These are phyloP conservation scores for Geranium rotundifolium DNA, from an alignment of 345 rosid species.

Conservation along the genomic window DNA sequence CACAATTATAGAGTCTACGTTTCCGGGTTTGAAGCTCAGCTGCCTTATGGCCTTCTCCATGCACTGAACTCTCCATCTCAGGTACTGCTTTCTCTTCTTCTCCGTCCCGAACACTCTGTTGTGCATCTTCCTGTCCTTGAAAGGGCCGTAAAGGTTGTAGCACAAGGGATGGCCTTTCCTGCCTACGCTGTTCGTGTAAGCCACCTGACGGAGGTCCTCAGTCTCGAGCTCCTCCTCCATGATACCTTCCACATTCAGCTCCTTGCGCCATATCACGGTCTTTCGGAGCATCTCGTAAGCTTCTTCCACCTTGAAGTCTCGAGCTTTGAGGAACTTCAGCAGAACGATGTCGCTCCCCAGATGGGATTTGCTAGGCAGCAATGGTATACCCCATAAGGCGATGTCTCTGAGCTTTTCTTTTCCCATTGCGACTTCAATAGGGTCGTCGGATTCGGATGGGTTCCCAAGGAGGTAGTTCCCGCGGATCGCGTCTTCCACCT, in stretches of 20 bases:
- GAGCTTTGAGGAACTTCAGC: slow-evolving; percentile 38
- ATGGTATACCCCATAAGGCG: slow-evolving; percentile 45
- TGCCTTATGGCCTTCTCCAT: slow-evolving; percentile 31
- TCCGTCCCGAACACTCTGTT: slow-evolving; percentile 16
- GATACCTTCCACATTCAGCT: slow-evolving; percentile 19
- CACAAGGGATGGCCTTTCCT: slow-evolving; percentile 41
- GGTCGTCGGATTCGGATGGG: slow-evolving; percentile 1
- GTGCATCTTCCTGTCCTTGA: slow-evolving; percentile 23
- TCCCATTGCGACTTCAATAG: slow-evolving; percentile 1
- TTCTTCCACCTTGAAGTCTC: slow-evolving; percentile 26
- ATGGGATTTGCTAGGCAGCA: slow-evolving; percentile 45
- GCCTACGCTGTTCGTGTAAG: slow-evolving; percentile 21
- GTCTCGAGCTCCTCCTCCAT: slow-evolving; percentile 19
- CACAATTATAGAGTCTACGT: slow-evolving; percentile 32
- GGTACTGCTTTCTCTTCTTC: slow-evolving; percentile 18
- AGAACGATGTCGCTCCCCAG: slow-evolving; percentile 36
- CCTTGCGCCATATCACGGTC: slow-evolving; percentile 37
- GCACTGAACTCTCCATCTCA: slow-evolving; percentile 28
- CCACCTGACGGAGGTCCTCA: slow-evolving; percentile 17
- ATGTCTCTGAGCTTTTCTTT: slow-evolving; percentile 16
- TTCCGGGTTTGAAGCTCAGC: slow-evolving; percentile 37
- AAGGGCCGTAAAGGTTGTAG: slow-evolving; percentile 18
- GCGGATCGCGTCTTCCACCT: slow-evolving; percentile 37
- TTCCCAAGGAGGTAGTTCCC: slow-evolving; percentile 27
- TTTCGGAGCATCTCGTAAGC: slow-evolving; percentile 44